Conservation (phyloP, 208 protist species). For the Leishmania tropica region DNA sequence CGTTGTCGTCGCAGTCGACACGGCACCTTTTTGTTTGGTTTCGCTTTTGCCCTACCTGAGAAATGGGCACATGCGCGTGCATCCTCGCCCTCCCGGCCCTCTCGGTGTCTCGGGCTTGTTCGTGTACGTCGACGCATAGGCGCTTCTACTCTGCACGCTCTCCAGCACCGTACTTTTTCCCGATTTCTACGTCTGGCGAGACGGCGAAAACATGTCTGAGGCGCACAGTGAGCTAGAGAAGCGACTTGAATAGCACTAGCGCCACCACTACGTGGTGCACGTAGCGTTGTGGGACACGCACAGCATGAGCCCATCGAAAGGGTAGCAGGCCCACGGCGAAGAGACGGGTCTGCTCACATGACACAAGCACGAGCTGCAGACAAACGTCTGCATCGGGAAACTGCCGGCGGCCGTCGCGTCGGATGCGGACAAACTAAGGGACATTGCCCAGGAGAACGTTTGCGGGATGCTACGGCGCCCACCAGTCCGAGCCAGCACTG, state of each 20-base stretch:
- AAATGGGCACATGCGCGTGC: neutral
- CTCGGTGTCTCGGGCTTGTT: neutral
- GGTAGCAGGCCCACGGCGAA: conserved; percentile 27
- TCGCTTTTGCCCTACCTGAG: neutral
- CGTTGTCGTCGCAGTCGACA: neutral
- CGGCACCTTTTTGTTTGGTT: neutral
- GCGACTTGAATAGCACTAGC: conserved; percentile 39
- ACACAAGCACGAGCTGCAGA: neutral
- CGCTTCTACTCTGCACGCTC: neutral
- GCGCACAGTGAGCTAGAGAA: conserved; percentile 56
- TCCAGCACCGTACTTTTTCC: neutral
- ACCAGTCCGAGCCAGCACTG: conserved; percentile 33
- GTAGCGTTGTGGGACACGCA: conserved; percentile 55
- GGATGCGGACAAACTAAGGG: neutral
- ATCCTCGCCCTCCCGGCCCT: neutral
- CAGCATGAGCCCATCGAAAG: conserved; percentile 55
- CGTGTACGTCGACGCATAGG: neutral
- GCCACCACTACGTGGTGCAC: conserved; percentile 42
- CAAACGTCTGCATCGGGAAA: neutral
- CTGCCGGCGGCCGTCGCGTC: neutral
- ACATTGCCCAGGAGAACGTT: conserved; percentile 36
- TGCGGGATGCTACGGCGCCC: conserved; percentile 46
- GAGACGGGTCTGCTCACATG: conserved; percentile 38
- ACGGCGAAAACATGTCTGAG: neutral
- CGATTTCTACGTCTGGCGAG: neutral